A percentile compares a stretch with the other conserved stretches of the same genome.
Conservation (phyloP, 495 filamentous ascomycete species). For the Darksidea phi region DNA sequence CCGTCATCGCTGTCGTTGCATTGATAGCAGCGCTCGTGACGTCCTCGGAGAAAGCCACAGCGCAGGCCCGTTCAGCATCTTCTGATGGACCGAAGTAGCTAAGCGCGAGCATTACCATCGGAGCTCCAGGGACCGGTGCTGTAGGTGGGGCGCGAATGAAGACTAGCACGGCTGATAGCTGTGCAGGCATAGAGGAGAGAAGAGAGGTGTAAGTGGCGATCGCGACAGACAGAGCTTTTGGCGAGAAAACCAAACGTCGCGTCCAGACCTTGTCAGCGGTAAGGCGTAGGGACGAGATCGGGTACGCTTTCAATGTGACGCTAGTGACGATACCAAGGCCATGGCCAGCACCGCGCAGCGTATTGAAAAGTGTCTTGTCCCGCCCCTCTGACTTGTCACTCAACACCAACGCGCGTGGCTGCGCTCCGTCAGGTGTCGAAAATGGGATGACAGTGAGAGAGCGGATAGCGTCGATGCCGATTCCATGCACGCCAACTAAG, state of each 20-base stretch:
- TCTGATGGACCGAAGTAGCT: constrained; percentile 12
- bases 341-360: constrained; percentile 21
- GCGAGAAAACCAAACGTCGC: constrained; percentile 19
- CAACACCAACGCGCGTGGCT: background rate
- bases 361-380: constrained; percentile 14
- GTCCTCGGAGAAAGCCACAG: background rate
- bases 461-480: constrained; percentile 22
- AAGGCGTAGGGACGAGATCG: constrained; percentile 9
- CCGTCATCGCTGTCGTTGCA: background rate
- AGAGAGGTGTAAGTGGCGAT: constrained; percentile 6
- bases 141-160: constrained; percentile 24
- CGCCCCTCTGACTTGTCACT: background rate
- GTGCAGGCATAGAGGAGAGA: background rate
- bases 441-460: constrained; percentile 13
- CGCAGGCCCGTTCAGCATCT: constrained; percentile 1
- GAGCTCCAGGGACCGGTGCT: constrained; percentile 13
- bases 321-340: constrained; percentile 21
- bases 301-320: constrained; percentile 18
- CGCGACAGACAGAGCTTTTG: background rate
- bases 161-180: constrained; percentile 8
- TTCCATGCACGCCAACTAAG: constrained; percentile 11
- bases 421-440: background rate
- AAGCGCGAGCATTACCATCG: constrained; percentile 19
- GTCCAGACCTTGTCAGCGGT: constrained; percentile 25
- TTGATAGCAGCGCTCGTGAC: background rate